A percentile compares a stretch with the other conserved stretches of the same genome.
Evolutionary conservation across 371 early-diverging fungal species (phyloP).

Genomic region (Apophysomyces sp.): DNA sequence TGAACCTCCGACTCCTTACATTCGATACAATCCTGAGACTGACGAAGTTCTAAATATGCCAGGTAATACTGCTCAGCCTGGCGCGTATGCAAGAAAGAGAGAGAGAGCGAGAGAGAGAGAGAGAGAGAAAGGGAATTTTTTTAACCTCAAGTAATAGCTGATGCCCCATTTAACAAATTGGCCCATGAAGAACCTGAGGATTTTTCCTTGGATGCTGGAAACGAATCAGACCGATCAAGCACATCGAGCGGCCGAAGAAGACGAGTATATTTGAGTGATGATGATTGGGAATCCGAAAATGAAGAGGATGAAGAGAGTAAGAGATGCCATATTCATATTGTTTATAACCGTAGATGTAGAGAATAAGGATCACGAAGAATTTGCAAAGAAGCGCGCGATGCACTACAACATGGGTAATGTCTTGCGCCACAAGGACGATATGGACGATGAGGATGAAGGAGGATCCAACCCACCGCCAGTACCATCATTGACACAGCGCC

Average conservation of each 20-base stretch:
- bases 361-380: slow-evolving; percentile 58
- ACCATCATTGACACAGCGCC: slow-evolving; percentile 11
- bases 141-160: neutral
- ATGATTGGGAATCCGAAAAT: slow-evolving; percentile 57
- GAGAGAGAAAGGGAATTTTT: neutral
- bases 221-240: slow-evolving; percentile 45
- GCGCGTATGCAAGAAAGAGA: neutral
- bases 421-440: slow-evolving; percentile 49
- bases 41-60: slow-evolving; percentile 73
- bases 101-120: neutral
- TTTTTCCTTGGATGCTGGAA: slow-evolving; percentile 42
- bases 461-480: slow-evolving; percentile 17
- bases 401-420: slow-evolving; percentile 86
- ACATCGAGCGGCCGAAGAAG: slow-evolving; percentile 30
- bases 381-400: slow-evolving; percentile 70
- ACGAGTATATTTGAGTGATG: slow-evolving; percentile 40
- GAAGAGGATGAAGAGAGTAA: slow-evolving; percentile 38
- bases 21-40: slow-evolving; percentile 78
- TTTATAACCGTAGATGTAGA: slow-evolving; percentile 19
- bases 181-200: slow-evolving; percentile 49
- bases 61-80: slow-evolving; percentile 11
- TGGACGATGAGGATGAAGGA: slow-evolving; percentile 36
- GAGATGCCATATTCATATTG: neutral
- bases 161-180: slow-evolving; percentile 4
- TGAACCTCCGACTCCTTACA: slow-evolving; percentile 97